phyloP scores from a whole-genome alignment of 768 basidiomycete genomes.

The Kwoniella botswanensis region DNA sequence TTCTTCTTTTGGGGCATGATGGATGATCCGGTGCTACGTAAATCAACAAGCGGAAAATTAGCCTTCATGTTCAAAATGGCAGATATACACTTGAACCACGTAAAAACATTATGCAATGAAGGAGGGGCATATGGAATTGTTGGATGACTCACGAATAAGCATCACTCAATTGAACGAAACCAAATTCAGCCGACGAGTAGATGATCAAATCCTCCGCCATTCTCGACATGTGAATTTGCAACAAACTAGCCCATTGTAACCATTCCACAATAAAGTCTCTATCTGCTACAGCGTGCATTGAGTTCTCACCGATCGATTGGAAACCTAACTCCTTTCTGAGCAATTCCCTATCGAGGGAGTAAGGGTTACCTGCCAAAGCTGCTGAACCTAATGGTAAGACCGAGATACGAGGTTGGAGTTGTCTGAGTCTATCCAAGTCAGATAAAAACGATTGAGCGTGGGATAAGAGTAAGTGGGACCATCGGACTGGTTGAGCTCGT shows the following conservation, averaged over 20 bases:
- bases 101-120: too few relatives aligned
- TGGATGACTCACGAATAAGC: conserved; percentile 76
- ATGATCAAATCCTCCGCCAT: conserved; percentile 96
- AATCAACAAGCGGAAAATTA: not conserved
- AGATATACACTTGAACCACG: not conserved
- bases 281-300: conserved; percentile 94
- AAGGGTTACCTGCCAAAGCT: conserved; percentile 95
- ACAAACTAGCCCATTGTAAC: conserved; percentile 91
- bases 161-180: conserved; percentile 92
- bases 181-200: conserved; percentile 96
- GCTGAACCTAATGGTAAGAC: conserved; percentile 92
- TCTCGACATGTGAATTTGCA: conserved; percentile 91
- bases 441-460: conserved; percentile 91
- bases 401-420: conserved; percentile 86
- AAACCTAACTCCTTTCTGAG: conserved; percentile 90
- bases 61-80: not conserved
- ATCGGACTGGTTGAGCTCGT: conserved; percentile 97
- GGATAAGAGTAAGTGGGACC: conserved; percentile 95
- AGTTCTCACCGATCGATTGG: conserved; percentile 86
- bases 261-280: conserved; percentile 97
- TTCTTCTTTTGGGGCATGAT: conserved; percentile 99
- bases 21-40: conserved; percentile 86
- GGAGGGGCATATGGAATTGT: too few relatives aligned
- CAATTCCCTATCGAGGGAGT: conserved; percentile 89
- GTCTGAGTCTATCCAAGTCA: conserved; percentile 81